Evolutionary conservation across 352 stramenopile genomes (phyloP), one percentile per base, ranked within the genome.

Genomic region (Pythium brassicae): DNA sequence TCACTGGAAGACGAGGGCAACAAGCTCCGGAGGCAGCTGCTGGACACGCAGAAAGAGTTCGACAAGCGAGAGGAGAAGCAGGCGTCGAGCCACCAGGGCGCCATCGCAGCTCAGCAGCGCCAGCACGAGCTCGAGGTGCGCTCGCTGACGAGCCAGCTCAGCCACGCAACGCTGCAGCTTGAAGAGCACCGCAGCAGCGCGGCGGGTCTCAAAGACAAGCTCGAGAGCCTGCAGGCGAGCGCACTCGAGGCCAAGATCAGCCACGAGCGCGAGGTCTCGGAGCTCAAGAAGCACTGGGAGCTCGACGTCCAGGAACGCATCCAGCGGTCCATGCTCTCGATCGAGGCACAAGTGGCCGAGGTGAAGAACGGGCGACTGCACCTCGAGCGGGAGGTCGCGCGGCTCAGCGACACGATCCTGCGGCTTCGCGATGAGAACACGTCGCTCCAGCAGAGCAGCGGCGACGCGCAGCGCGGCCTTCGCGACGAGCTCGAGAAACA

Each of bases 371-470:
- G 64, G 2, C 72, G 83, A 2, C 43, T 80, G 34, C 62, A 78
- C 43, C 60, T 91, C 22, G 78, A 92, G 53, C 65, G 65, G 22
- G 80, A 92, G 42, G 74, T 89, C 1, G 78, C 83, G 39, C 86
- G 76, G 48, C 76, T 87, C 46, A 50, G 78, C 26, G 58, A 73
- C n/a, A 76, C 63, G 3, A 76, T 88, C 50, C 52, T 78, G 15
- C 54, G 67, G 20, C 58, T 92, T 4, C 74, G 79, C 1, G 67
- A 92, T 42, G 77, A 90, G 22, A 86, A 79, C 37, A 27, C 80
- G 3, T 62, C 66, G n/a, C 45, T 86, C 1, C 78, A 81, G 53
- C 69, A 87, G 48, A 49, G 57, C 4, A 67, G 65, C 45, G 72
- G 81, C 22, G 63, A 76, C n/a, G 57, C 66, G 29, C 46, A 73